phyloP scores from a whole-genome alignment of 306 rosid genomes.

The Cucurbita ficifolia region DNA sequence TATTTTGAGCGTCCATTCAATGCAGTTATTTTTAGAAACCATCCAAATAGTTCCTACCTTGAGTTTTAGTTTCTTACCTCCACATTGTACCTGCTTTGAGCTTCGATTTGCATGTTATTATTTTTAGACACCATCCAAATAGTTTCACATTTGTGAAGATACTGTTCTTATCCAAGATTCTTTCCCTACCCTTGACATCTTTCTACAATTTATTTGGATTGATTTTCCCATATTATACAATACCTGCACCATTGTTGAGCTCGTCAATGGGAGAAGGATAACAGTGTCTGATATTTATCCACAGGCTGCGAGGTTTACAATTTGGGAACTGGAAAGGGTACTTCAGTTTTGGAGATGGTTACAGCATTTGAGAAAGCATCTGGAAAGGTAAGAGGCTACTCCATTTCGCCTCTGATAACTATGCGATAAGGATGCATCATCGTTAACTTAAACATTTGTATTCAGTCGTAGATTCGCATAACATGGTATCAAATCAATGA shows the following conservation, averaged over 20 bases:
- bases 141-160: background rate
- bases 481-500: background rate
- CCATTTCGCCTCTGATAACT: background rate
- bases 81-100: background rate
- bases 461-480: background rate
- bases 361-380: slow-evolving; percentile 81
- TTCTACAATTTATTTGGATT: background rate
- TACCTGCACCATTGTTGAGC: background rate
- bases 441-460: background rate
- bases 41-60: background rate
- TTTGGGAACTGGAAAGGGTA: slow-evolving; percentile 95
- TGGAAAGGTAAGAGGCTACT: slow-evolving; percentile 42
- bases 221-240: background rate
- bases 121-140: background rate
- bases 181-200: background rate
- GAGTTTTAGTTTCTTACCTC: background rate
- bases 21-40: background rate
- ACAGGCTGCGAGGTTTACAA: slow-evolving; percentile 94
- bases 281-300: background rate
- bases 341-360: slow-evolving; percentile 94
- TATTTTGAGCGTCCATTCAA: background rate
- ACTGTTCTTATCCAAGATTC: background rate
- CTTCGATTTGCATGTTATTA: background rate
- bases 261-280: background rate
- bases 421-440: too few relatives aligned